phyloP scores from a whole-genome alignment of 306 rosid species.

The Gynostemma pentaphyllum region DNA sequence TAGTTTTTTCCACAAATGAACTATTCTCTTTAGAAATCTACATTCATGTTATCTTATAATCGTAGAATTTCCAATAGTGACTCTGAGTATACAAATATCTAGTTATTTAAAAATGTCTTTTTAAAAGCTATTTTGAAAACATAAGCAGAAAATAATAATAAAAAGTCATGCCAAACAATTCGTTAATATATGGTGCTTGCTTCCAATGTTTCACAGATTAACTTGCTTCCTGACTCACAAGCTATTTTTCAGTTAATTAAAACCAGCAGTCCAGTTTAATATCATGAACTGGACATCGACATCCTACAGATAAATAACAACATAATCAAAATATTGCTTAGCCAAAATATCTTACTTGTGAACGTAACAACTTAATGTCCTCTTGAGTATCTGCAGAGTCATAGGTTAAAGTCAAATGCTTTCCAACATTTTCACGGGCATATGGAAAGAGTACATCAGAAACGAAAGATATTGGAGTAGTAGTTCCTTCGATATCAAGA shows the following conservation, averaged over 20 bases:
- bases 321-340: not conserved
- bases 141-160: too few relatives aligned
- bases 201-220: not conserved
- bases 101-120: too few relatives aligned
- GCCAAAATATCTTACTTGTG: conserved; percentile 42
- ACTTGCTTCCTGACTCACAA: not conserved
- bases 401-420: conserved; percentile 68
- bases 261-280: not conserved
- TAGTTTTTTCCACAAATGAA: too few relatives aligned
- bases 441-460: conserved; percentile 88
- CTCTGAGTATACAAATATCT: too few relatives aligned
- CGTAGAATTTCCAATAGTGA: too few relatives aligned
- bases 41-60: too few relatives aligned
- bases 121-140: too few relatives aligned
- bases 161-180: too few relatives aligned
- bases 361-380: conserved; percentile 61
- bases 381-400: conserved; percentile 61
- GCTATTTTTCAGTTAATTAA: not conserved
- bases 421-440: conserved; percentile 78
- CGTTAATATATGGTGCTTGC: too few relatives aligned
- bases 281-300: not conserved
- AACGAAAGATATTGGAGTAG: conserved; percentile 94
- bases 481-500: conserved; percentile 98
- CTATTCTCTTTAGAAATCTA: too few relatives aligned
- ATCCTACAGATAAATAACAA: not conserved